Evolutionary conservation across 2,329 filamentous ascomycete species (phyloP).

Genomic region (Ophiostoma tasmaniense): DNA sequence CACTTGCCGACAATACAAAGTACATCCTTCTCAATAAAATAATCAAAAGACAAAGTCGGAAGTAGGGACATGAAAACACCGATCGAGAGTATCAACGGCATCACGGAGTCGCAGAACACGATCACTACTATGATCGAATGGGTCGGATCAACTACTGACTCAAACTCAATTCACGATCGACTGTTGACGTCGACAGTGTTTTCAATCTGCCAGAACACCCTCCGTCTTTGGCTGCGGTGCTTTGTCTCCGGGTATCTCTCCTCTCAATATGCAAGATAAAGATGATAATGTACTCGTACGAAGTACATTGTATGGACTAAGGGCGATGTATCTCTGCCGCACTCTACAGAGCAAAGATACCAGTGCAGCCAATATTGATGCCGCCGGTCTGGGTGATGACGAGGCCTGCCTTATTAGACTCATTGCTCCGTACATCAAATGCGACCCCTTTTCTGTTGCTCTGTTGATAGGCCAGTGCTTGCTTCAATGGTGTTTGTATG

Average conservation of each 20-base stretch:
- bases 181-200: neutral
- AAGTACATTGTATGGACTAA: neutral
- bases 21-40: no score
- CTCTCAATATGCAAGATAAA: neutral
- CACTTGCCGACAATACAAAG: no score
- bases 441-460: neutral
- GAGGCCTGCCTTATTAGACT: conserved; percentile 1
- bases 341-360: neutral
- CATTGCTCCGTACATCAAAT: neutral
- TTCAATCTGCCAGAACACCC: neutral
- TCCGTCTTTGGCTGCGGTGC: neutral
- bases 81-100: neutral
- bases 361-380: neutral
- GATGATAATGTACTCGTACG: neutral
- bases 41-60: neutral
- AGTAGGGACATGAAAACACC: neutral
- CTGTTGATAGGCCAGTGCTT: neutral
- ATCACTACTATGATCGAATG: neutral
- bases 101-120: neutral
- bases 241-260: neutral
- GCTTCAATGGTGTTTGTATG: no score
- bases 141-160: neutral
- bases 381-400: neutral
- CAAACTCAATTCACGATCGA: neutral
- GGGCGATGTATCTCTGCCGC: neutral